These are phyloP conservation scores for Eucalyptus curtisii DNA, from an alignment of 345 rosid species.

Conservation along the genomic window DNA sequence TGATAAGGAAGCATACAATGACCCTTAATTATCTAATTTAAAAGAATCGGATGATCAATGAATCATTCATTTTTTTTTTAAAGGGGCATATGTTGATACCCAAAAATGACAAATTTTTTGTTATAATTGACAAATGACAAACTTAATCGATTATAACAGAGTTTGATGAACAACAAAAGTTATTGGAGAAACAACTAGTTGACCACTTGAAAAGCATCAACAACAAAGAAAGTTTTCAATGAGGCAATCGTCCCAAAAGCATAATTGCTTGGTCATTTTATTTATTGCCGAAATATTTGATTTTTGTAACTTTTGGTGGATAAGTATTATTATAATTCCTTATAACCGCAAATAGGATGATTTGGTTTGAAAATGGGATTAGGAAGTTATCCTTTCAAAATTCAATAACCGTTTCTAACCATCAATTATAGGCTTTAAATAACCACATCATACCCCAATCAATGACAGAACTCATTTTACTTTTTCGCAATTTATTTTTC, in stretches of 20 bases:
- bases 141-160: not conserved
- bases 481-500: not conserved
- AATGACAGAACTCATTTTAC: not conserved
- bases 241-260: not conserved
- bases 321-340: not conserved
- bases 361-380: not conserved
- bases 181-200: accelerated
- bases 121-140: not conserved
- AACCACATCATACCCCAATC: not conserved
- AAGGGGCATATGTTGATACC: accelerated
- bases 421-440: not conserved
- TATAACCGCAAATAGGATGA: not conserved
- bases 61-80: not conserved
- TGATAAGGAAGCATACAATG: not conserved
- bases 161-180: not conserved
- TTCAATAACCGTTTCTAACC: not conserved
- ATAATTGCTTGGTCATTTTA: not conserved
- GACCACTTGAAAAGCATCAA: not conserved
- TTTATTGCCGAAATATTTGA: not conserved
- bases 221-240: not conserved
- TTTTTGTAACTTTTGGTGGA: not conserved
- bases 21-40: not conserved
- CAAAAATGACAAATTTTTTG: not conserved
- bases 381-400: not conserved
- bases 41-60: not conserved